Base-by-base conservation (phyloP, 176 grass and related monocot species). In the Saccharum officinarum region DNA sequence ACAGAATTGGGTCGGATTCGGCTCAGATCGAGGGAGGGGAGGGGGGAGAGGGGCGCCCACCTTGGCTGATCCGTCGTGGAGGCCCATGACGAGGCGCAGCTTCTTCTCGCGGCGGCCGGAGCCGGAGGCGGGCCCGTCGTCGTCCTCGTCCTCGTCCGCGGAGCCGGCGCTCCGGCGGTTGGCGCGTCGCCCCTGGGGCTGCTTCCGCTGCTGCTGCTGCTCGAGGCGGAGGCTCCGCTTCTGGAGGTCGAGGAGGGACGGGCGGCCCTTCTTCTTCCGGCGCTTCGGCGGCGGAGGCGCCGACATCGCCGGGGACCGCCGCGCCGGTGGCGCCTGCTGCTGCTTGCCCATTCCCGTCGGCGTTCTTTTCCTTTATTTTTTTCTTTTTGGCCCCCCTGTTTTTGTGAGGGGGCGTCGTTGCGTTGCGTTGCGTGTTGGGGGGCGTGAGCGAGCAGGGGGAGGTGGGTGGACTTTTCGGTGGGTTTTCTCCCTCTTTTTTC, bases 211-310 rank as follows among this genome's bases (percentile, higher is more conserved):
- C 79, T 93, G 37, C 86, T 90, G 91, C 72, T 88, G 89, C 71
- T 91, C 80, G 61, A 90, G 89, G 80, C 89, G 89, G 69, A 91
- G 84, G 80, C 60, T 87, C 30, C 97, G 91, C 83, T 94, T 95
- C 92, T 97, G 88, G 45, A 99, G 81, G 80, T 99, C 97, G 33
- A 99, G 67, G 18, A 99, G 97, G 12, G 94, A 99, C 1, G 94
- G 97, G 10, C 97, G 97, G 25, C 97, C 97, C 85, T 99, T 99
- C 97, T 99, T 99, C 88, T 91, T 91, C 20, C 87, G 84, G 40
- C 62, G 64, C 22, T 75, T 71, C 72, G 47, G 67, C 34, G 89
- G 92, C 80, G 84, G 88, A 76, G 87, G 87, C 81, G 90, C 90
- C 83, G 93, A 92, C 85, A 87, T 84, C 89, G 80, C 75, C 84